Evolutionary conservation across 2,329 filamentous ascomycete genomes (phyloP), one percentile per base, ranked within the genome.

Genomic region (Fusarium nodosum): DNA sequence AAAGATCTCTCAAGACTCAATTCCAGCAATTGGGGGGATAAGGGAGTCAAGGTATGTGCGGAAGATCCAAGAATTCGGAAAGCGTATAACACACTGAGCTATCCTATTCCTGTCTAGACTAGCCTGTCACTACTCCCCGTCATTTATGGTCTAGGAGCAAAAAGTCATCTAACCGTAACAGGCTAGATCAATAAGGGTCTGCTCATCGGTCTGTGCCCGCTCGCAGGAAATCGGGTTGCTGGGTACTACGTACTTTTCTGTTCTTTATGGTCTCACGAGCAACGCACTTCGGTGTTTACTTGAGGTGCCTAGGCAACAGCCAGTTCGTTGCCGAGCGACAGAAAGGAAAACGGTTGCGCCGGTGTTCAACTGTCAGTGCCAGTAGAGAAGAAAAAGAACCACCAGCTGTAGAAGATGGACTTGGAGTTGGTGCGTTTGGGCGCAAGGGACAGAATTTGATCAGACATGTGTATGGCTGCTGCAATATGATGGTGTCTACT

Each of bases 31-130:
- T 22, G 52, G 34, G 31, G 51, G 18, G 18, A 36, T 4, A 28
- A 10, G 22, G 31, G 45, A 45, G 22, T 16, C 28, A 18, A 55
- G 52, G 52, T 26, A 55, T 46, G 30, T 33, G 26, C 30, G 13
- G 31, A 33, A 55, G 39, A 47, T 46, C 52, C 52, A 55, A 46
- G 39, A 55, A 55, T 55, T 55, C 52, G 52, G 52, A 47, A 45
- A 55, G 24, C 31, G 52, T 16, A 47, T 28, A 50, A n/a, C 13
- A 4, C 18, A 15, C 33, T 28, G 16, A 8, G 12, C 18, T 33
- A 48, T 36, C 47, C 47, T 36, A 15, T 38, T 28, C 18, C 22
- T 26, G 12, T 36, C n/a, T n/a, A n/a, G n/a, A n/a, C 47, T 50
- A 36, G 47, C 42, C 26, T 34, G 22, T 8, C 33, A 24, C 33